These are phyloP conservation scores for Talaromyces sp. DNA, from an alignment of 2,329 filamentous ascomycete species.

Conservation along the genomic window DNA sequence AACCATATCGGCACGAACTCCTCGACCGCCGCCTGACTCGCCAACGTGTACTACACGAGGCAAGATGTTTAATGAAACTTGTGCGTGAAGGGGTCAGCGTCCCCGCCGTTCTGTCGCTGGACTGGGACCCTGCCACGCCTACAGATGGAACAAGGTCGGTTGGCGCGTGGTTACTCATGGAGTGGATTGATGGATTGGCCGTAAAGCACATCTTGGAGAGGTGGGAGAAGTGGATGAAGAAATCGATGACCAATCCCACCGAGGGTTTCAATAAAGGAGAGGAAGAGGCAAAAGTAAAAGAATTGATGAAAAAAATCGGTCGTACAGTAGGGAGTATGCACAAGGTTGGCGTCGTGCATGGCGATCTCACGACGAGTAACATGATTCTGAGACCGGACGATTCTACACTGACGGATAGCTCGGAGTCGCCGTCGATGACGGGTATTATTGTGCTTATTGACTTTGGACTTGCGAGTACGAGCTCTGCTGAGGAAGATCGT, in stretches of 20 bases:
- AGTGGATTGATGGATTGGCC: constrained; percentile 75
- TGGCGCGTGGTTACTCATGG: constrained; percentile 73
- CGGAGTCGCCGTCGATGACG: constrained; percentile 38
- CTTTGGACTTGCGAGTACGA: constrained; percentile 83
- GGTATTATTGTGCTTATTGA: constrained; percentile 90
- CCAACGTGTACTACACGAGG: constrained; percentile 83
- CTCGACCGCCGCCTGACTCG: constrained; percentile 85
- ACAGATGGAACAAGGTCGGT: constrained; percentile 59
- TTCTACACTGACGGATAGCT: constrained; percentile 21
- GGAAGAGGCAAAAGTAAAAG: constrained; percentile 53
- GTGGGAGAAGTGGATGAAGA: constrained; percentile 56
- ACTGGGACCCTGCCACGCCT: constrained; percentile 47
- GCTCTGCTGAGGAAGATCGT: constrained; percentile 79
- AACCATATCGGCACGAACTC: constrained; percentile 84
- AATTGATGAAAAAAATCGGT: constrained; percentile 68
- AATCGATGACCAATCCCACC: constrained; percentile 26
- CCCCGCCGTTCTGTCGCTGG: constrained; percentile 70
- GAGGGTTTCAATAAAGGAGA: constrained; percentile 30
- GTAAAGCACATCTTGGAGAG: constrained; percentile 67
- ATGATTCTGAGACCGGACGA: constrained; percentile 75
- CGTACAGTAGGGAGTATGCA: constrained; percentile 71
- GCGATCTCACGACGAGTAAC: constrained; percentile 95
- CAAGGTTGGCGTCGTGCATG: constrained; percentile 81
- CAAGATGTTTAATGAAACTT: constrained; percentile 76
- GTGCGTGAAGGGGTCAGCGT: constrained; percentile 74